Conservation (phyloP, 129 eudicot species). For the Artemisia argyi region DNA sequence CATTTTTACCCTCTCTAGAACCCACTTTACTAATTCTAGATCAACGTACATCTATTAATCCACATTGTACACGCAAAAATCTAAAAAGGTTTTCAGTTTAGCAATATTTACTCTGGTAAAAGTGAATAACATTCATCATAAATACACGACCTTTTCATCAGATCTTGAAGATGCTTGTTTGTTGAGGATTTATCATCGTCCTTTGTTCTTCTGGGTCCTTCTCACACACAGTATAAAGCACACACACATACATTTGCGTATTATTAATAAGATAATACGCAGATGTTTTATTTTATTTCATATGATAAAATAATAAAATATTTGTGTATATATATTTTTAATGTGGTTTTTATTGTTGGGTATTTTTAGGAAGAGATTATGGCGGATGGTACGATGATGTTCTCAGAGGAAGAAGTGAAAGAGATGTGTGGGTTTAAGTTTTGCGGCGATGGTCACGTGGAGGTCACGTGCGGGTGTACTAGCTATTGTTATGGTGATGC, state of each 20-base stretch:
- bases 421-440: slow-evolving; percentile 58
- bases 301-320: no score
- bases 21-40: slow-evolving; percentile 13
- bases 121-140: not conserved
- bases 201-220: not conserved
- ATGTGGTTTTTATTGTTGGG: no score
- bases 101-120: slow-evolving; percentile 11
- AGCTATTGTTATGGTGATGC: slow-evolving; percentile 77
- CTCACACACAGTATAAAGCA: not conserved
- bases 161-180: slow-evolving; percentile 1
- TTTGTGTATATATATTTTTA: no score
- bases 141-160: not conserved
- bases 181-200: not conserved
- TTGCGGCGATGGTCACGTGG: slow-evolving; percentile 55
- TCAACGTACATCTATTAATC: not conserved
- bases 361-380: slow-evolving; percentile 5
- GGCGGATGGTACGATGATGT: slow-evolving; percentile 39
- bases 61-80: not conserved
- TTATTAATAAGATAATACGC: no score
- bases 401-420: slow-evolving; percentile 61
- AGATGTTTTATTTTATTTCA: no score
- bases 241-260: not conserved
- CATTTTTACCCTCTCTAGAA: slow-evolving; percentile 32
- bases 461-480: slow-evolving; percentile 82
- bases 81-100: not conserved